Evolutionary conservation across 257 asterid genomes (phyloP).

Genomic region (Fraxinus anomala): DNA sequence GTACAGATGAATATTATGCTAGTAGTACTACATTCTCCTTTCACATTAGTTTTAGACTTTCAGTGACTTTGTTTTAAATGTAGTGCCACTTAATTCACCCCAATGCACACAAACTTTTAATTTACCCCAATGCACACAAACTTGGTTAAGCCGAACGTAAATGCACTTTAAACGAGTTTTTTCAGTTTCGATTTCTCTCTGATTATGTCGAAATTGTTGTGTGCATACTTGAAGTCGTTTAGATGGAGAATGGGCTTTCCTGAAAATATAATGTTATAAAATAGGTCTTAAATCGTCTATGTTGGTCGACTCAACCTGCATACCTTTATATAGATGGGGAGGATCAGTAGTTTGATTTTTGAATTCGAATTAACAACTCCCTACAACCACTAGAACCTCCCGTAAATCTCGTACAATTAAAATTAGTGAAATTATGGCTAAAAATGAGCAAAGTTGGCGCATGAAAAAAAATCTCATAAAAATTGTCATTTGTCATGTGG

Average conservation of each 20-base stretch:
- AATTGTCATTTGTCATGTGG: not conserved
- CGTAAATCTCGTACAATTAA: too few species aligned
- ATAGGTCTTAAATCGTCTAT: too few species aligned
- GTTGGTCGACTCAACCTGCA: too few species aligned
- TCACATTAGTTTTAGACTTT: too few species aligned
- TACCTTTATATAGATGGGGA: not conserved
- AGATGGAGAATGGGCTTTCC: too few species aligned
- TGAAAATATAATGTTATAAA: too few species aligned
- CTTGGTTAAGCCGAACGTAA: too few species aligned
- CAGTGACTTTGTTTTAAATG: too few species aligned
- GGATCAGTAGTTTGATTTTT: not conserved
- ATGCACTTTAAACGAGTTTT: too few species aligned
- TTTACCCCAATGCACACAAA: too few species aligned
- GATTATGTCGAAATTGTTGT: not conserved
- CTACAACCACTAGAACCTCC: not conserved
- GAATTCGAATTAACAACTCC: not conserved
- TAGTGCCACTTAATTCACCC: too few species aligned
- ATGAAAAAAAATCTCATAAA: not conserved
- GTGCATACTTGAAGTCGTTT: not conserved
- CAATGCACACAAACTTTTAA: too few species aligned
- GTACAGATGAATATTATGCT: not conserved
- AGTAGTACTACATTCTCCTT: not conserved
- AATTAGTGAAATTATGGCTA: not conserved
- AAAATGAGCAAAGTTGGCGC: not conserved
- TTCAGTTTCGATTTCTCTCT: not conserved